Percentiles rank a stretch among this genome's conserved stretches.
phyloP scores from a whole-genome alignment of 306 rosid genomes.

The Gastrolobium villosum region DNA sequence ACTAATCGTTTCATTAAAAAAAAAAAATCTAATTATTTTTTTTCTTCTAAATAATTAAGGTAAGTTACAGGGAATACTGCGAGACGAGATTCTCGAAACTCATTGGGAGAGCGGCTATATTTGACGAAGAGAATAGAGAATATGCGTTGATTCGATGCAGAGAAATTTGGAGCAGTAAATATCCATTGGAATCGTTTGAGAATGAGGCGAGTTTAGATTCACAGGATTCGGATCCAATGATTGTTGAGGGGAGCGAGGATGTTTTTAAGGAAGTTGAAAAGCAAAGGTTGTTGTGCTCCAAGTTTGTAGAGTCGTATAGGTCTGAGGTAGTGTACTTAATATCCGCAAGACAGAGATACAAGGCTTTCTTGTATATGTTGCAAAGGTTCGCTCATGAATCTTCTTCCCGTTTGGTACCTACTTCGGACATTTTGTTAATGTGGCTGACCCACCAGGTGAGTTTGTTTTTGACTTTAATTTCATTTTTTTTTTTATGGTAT shows the following conservation, averaged over 20 bases:
- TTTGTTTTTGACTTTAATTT: slow-evolving; percentile 32
- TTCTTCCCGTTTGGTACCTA: slow-evolving; percentile 70
- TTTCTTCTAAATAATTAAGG: slow-evolving; percentile 49
- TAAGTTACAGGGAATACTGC: slow-evolving; percentile 73
- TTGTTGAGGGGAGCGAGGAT: slow-evolving; percentile 42
- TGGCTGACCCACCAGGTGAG: slow-evolving; percentile 91
- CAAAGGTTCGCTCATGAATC: slow-evolving; percentile 59
- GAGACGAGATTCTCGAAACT: slow-evolving; percentile 70
- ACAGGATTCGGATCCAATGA: slow-evolving; percentile 11
- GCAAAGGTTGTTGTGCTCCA: slow-evolving; percentile 59
- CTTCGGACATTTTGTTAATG: slow-evolving; percentile 85
- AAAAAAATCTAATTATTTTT: not conserved
- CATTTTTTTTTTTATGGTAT: not conserved
- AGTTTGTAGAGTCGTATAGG: slow-evolving; percentile 72
- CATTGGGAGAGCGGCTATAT: slow-evolving; percentile 73
- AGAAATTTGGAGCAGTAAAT: slow-evolving; percentile 69
- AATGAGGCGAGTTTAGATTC: slow-evolving; percentile 63
- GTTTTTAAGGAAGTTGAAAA: slow-evolving; percentile 62
- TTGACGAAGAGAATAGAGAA: slow-evolving; percentile 88
- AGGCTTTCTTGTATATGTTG: slow-evolving; percentile 68
- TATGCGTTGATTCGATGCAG: slow-evolving; percentile 78
- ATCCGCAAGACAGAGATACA: slow-evolving; percentile 85
- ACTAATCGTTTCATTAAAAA: not conserved
- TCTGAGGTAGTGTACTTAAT: slow-evolving; percentile 75
- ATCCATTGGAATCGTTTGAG: slow-evolving; percentile 81